Evolutionary conservation across 331 rosid genomes (phyloP).

Genomic region (Erythrophleum ivorense): DNA sequence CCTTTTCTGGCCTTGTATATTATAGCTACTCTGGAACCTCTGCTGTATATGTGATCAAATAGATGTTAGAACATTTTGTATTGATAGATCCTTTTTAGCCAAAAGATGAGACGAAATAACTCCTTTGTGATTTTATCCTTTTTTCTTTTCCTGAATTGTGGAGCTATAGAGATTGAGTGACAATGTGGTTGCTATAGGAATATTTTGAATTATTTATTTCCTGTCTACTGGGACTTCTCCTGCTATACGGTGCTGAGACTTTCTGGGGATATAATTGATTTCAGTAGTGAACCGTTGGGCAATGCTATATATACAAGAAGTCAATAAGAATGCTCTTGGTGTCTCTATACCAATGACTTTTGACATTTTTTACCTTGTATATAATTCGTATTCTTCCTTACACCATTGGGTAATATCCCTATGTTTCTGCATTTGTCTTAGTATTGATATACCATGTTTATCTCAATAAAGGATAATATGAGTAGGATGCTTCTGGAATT

Average conservation of each 20-base stretch:
- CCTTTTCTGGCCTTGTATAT: neutral
- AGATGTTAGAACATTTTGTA: neutral
- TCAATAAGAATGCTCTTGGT: conserved; percentile 13
- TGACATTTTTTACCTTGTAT: neutral
- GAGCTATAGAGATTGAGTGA: conserved; percentile 25
- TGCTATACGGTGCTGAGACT: conserved; percentile 10
- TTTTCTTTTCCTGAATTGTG: neutral
- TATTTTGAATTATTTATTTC: conserved; percentile 27
- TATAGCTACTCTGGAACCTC: conserved; percentile 1
- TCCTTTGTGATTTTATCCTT: neutral
- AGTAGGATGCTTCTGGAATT: conserved; percentile 32
- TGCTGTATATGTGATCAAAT: conserved; percentile 30
- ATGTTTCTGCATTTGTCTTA: conserved; percentile 1
- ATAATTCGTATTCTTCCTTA: neutral
- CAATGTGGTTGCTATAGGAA: conserved; percentile 13
- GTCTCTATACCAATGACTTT: conserved; percentile 14
- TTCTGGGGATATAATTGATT: conserved; percentile 1
- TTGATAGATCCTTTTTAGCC: conserved; percentile 22
- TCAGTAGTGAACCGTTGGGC: neutral
- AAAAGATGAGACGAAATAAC: neutral
- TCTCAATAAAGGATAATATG: neutral
- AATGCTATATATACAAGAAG: neutral
- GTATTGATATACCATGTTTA: conserved; percentile 22
- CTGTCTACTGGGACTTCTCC: neutral
- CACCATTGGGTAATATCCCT: neutral